Evolutionary conservation across 108 stramenopile species (phyloP).

Genomic region (Aurantiochytrium sp.): DNA sequence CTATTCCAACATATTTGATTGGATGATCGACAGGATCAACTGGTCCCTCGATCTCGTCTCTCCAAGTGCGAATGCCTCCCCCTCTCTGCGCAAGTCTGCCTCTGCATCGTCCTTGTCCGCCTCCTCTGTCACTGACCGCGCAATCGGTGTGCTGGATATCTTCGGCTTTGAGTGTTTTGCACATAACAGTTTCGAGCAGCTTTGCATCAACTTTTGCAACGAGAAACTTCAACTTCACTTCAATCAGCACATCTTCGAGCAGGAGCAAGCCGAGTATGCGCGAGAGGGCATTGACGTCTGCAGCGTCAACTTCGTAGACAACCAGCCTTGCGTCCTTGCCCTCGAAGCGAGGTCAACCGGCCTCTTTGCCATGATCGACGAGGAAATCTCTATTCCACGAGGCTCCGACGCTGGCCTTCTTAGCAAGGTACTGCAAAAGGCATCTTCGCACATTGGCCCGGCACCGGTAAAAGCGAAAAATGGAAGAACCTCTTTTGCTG

Average conservation of each 20-base stretch:
- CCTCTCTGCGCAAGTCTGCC: not conserved
- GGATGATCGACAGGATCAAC: conserved; percentile 80
- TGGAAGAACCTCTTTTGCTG: conserved; percentile 25
- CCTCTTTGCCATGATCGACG: conserved; percentile 74
- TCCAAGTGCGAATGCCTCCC: not conserved
- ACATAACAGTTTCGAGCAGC: conserved; percentile 51
- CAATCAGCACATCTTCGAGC: conserved; percentile 54
- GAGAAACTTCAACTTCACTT: conserved; percentile 64
- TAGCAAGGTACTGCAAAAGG: not conserved
- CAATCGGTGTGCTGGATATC: conserved; percentile 41
- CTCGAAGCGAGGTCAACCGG: conserved; percentile 75
- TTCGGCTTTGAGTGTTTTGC: conserved; percentile 51
- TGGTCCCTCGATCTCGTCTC: conserved; percentile 56
- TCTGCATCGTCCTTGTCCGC: not conserved
- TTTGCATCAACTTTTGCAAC: conserved; percentile 53
- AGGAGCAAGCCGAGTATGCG: conserved; percentile 59
- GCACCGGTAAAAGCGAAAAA: not conserved
- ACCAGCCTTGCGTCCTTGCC: conserved; percentile 68
- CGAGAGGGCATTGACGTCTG: conserved; percentile 54
- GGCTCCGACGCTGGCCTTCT: conserved; percentile 28
- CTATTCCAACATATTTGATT: conserved; percentile 79
- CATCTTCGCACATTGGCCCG: not conserved
- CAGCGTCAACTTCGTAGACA: conserved; percentile 67
- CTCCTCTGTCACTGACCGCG: not conserved
- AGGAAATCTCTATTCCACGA: conserved; percentile 53